A percentile compares a stretch with the other conserved stretches of the same genome.
These are phyloP conservation scores for Hemisphaericaspora lyxosophila DNA, from an alignment of 1,139 yeast genomes.

Conservation along the genomic window DNA sequence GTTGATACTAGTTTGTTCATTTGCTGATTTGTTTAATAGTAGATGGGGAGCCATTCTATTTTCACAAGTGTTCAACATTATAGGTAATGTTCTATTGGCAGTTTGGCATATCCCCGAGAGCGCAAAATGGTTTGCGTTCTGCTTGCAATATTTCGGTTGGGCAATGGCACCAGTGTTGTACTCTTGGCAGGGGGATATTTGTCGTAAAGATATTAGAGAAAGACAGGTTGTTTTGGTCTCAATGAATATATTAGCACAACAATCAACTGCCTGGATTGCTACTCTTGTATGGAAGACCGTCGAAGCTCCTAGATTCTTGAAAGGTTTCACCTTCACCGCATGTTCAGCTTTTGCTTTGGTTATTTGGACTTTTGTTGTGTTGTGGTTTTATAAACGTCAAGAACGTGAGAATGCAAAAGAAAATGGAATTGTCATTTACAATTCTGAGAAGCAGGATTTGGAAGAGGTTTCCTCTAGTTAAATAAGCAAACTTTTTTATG, in stretches of 20 bases:
- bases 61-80: constrained; percentile 48
- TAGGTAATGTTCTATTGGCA: constrained; percentile 44
- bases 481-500: too few relatives aligned
- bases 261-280: constrained; percentile 45
- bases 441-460: constrained; percentile 25
- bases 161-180: constrained; percentile 51
- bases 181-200: constrained; percentile 47
- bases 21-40: constrained; percentile 50
- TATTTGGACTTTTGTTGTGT: constrained; percentile 54
- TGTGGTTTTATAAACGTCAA: constrained; percentile 57
- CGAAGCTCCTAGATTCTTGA: constrained; percentile 39
- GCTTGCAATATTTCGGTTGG: constrained; percentile 49
- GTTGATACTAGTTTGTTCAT: constrained; percentile 39
- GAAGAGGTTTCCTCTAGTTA: constrained; percentile 2
- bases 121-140: constrained; percentile 51
- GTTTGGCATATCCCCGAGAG: constrained; percentile 46
- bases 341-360: constrained; percentile 50
- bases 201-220: constrained; percentile 43
- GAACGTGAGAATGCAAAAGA: constrained; percentile 51
- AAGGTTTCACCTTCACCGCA: constrained; percentile 51
- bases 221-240: constrained; percentile 45
- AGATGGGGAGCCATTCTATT: constrained; percentile 58
- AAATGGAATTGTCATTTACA: constrained; percentile 52
- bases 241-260: constrained; percentile 46
- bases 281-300: constrained; percentile 51